Conservation (phyloP, 306 rosid species). For the Quercus glauca region DNA sequence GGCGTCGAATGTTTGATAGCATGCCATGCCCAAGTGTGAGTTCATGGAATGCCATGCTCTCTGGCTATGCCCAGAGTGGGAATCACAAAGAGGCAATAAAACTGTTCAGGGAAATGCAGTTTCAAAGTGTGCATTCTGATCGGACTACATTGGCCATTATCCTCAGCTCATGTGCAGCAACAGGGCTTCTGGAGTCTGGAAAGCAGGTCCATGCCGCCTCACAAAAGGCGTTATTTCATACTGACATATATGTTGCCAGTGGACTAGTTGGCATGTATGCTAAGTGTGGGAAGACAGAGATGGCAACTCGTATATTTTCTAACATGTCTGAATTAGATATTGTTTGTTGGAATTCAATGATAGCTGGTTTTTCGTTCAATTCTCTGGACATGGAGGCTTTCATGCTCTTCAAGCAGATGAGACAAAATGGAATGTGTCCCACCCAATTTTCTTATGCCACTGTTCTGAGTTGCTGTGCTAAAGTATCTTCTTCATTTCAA, state of each 20-base stretch:
- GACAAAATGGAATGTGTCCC: constrained; percentile 41
- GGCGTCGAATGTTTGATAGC: constrained; percentile 60
- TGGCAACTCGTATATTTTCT: constrained; percentile 47
- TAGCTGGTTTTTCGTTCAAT: constrained; percentile 58
- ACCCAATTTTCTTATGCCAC: constrained; percentile 69
- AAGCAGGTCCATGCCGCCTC: constrained; percentile 66
- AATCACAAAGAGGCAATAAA: constrained; percentile 48
- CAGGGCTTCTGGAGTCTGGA: constrained; percentile 53
- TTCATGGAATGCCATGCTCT: constrained; percentile 83
- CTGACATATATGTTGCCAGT: constrained; percentile 60
- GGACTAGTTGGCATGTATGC: constrained; percentile 69
- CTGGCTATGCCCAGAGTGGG: constrained; percentile 56
- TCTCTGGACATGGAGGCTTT: constrained; percentile 65
- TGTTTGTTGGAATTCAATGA: constrained; percentile 84
- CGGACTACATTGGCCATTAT: constrained; percentile 61
- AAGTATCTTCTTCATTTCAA: constrained; percentile 60
- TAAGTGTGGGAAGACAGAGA: constrained; percentile 61
- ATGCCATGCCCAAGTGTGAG: constrained; percentile 56
- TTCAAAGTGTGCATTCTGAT: constrained; percentile 49
- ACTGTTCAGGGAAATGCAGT: constrained; percentile 69
- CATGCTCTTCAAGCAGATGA: constrained; percentile 51
- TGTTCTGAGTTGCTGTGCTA: constrained; percentile 56
- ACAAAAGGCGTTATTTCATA: constrained; percentile 35
- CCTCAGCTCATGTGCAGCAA: constrained; percentile 64
- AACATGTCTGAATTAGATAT: constrained; percentile 50